phyloP scores from a whole-genome alignment of 495 filamentous ascomycete species.

The Hamigera avellanea region DNA sequence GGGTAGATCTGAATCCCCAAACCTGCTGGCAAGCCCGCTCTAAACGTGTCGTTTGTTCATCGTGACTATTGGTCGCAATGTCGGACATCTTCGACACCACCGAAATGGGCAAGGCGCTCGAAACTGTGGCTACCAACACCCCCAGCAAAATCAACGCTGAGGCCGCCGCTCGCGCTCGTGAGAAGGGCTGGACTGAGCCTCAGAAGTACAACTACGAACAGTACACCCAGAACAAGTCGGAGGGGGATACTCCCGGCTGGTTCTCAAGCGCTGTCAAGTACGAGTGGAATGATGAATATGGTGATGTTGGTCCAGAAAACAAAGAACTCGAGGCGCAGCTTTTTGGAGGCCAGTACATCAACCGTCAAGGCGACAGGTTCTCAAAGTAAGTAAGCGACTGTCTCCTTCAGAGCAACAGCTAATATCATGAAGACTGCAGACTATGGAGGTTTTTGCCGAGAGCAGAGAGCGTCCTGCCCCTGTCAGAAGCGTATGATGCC shows the following conservation, averaged over 20 bases:
- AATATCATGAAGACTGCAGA: conserved; percentile 13
- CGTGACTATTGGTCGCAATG: conserved; percentile 6
- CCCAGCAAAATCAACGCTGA: conserved; percentile 21
- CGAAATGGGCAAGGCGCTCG: conserved; percentile 17
- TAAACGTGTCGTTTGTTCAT: conserved; percentile 1
- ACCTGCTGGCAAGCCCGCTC: too few relatives aligned
- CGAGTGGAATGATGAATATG: conserved; percentile 75
- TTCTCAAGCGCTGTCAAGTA: conserved; percentile 53
- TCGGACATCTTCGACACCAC: conserved; percentile 12
- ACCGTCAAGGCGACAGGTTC: conserved; percentile 30
- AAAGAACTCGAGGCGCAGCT: conserved; percentile 59
- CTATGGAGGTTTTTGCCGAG: conserved; percentile 23
- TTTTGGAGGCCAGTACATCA: conserved; percentile 44
- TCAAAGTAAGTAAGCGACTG: conserved; percentile 21
- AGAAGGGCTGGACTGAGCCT: conserved; percentile 42
- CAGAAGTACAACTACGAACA: conserved; percentile 42
- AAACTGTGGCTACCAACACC: conserved; percentile 22
- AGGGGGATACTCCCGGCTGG: conserved; percentile 31
- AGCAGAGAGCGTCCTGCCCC: conserved; percentile 16
- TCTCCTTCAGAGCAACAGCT: background rate
- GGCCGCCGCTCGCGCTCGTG: conserved; percentile 17
- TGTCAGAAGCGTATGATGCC: conserved; percentile 21
- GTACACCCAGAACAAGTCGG: conserved; percentile 19
- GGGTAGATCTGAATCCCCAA: too few relatives aligned
- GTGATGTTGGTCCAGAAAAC: conserved; percentile 66